These are phyloP conservation scores for Hypoxylon sp. DNA, from an alignment of 2,329 filamentous ascomycete species.

Conservation along the genomic window DNA sequence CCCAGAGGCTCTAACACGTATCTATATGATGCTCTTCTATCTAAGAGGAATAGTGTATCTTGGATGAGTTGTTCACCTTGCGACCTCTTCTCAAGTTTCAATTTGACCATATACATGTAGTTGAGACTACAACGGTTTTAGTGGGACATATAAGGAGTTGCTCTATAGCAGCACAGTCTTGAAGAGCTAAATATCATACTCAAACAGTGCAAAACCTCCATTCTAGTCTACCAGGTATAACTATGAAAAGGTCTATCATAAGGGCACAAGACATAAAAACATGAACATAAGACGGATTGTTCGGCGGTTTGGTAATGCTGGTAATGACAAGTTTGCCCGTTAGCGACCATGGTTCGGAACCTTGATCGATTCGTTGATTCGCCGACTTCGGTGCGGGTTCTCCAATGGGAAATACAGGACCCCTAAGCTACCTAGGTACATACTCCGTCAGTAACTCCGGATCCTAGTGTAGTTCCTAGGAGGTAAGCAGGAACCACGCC, in stretches of 20 bases:
- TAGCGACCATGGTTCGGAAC: slow-evolving; percentile 15
- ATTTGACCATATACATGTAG: too few relatives aligned
- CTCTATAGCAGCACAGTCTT: too few relatives aligned
- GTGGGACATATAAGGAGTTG: too few relatives aligned
- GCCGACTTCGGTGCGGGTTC: slow-evolving; percentile 39
- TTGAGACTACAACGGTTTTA: too few relatives aligned
- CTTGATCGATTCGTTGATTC: slow-evolving; percentile 36
- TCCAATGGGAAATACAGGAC: slow-evolving; percentile 17
- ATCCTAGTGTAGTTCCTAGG: slow-evolving; percentile 16
- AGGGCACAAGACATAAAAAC: not conserved
- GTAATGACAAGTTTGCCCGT: slow-evolving; percentile 28
- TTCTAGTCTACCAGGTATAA: too few relatives aligned
- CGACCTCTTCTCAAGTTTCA: too few relatives aligned
- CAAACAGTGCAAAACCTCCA: too few relatives aligned
- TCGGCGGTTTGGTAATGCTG: slow-evolving; percentile 11
- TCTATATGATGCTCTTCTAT: too few relatives aligned
- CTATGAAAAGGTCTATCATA: not conserved
- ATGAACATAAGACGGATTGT: not conserved
- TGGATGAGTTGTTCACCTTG: too few relatives aligned
- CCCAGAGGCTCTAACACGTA: too few relatives aligned
- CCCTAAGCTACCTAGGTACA: not conserved
- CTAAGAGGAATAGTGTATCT: too few relatives aligned
- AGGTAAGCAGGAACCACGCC: slow-evolving; percentile 13
- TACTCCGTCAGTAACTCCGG: slow-evolving; percentile 43
- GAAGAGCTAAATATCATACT: not conserved